Percentiles rank a stretch among this genome's conserved stretches.
Conservation (phyloP, 2,329 filamentous ascomycete genomes). For the Lasiodiplodia hormozganensis region DNA sequence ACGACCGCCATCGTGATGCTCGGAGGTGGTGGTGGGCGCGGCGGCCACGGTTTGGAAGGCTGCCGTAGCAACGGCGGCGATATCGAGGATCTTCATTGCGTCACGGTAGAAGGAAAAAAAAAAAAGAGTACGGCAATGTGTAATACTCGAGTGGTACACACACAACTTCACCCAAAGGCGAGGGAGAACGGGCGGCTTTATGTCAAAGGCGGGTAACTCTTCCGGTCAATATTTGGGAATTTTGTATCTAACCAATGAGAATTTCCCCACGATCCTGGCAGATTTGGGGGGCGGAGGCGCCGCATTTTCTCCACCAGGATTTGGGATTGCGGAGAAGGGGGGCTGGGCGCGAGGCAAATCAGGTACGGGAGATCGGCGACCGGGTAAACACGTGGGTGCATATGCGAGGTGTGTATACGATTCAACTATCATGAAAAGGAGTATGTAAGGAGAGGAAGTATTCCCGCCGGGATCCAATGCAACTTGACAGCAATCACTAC, state of each 20-base stretch:
- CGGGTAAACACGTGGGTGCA: constrained; percentile 9
- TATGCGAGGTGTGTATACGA: neutral
- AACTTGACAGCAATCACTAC: no score
- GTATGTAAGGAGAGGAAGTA: no score
- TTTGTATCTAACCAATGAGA: no score
- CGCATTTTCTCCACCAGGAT: constrained; percentile 1
- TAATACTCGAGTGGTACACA: neutral
- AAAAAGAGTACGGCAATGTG: neutral
- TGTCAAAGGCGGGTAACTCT: no score
- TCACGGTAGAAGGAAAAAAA: neutral
- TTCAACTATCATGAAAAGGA: no score
- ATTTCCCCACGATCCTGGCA: neutral
- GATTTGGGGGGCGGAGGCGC: neutral
- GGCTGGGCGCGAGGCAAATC: neutral
- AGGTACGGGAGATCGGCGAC: constrained; percentile 14
- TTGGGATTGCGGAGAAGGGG: neutral
- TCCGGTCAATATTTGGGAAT: no score
- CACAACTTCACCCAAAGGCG: neutral
- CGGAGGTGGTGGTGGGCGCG: constrained; percentile 37
- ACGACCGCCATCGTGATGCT: neutral
- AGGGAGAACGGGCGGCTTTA: neutral
- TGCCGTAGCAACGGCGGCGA: constrained; percentile 33
- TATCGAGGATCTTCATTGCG: constrained; percentile 38
- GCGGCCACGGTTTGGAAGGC: constrained; percentile 30
- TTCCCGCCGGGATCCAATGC: no score